Evolutionary conservation across 352 stramenopile species (phyloP), one percentile per base, ranked within the genome.

Genomic region (Lagenidium sp.): DNA sequence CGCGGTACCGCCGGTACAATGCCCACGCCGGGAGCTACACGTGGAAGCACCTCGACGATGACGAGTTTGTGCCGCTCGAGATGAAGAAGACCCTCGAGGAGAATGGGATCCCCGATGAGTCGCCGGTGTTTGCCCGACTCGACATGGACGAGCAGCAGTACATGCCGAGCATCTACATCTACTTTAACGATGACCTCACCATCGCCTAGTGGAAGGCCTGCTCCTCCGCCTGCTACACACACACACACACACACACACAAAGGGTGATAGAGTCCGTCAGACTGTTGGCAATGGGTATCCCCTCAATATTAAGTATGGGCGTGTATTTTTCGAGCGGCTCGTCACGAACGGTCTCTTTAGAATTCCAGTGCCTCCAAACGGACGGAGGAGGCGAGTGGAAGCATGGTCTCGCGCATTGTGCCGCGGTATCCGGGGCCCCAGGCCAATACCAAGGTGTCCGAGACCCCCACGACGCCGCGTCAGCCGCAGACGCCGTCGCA

Each of bases 151-250:
- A 85, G 28, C 84, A 96, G n/a, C 49, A 66, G 24, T 96, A 76
- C 56, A 92, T 92, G 23, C 87, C 87, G 6, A 84, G 77, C 6
- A 42, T 97, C 16, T 84, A 96, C 54, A 66, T 96, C 26, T 97
- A 96, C 71, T 97, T 85, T 47, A 95, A 97, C 55, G 89, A 97
- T 55, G 89, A 97, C 55, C 68, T 97, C 30, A 96, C 88, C 21
- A 47, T 89, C 41, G 38, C 69, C 45, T 90, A 32, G 8, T 32
- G 8, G 28, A 32, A 15, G 8, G n/a, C n/a, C n/a, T n/a, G n/a
- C n/a, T n/a, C n/a, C n/a, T n/a, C n/a, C n/a, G n/a, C n/a, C n/a
- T n/a, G n/a, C n/a, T n/a, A n/a, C n/a, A n/a, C n/a, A n/a, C n/a
- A n/a, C n/a, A n/a, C n/a, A n/a, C n/a, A n/a, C n/a, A n/a, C n/a